These are phyloP conservation scores for Phytophthora hybrid DNA, from an alignment of 352 stramenopile species.

Conservation along the genomic window DNA sequence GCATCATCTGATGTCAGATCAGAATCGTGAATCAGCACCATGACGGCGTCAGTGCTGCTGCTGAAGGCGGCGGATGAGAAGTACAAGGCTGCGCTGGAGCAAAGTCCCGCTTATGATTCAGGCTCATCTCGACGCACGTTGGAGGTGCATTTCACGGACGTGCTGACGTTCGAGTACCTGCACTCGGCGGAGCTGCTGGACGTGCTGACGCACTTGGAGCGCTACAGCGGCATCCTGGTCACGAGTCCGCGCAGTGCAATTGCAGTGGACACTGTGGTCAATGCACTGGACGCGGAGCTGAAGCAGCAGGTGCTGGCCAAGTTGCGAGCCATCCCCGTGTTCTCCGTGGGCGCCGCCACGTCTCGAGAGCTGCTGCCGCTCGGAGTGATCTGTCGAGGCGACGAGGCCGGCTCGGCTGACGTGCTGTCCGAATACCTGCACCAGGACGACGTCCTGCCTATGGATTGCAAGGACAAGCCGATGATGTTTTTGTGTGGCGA, in stretches of 20 bases:
- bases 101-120: background rate
- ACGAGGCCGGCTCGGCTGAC: constrained; percentile 77
- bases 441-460: constrained; percentile 48
- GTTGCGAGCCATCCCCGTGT: constrained; percentile 49
- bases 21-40: constrained; percentile 3
- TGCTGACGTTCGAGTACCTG: constrained; percentile 75
- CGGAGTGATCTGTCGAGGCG: constrained; percentile 63
- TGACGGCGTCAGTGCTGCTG: constrained; percentile 50
- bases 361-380: constrained; percentile 66
- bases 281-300: constrained; percentile 32
- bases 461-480: constrained; percentile 48
- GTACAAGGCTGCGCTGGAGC: constrained; percentile 58
- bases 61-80: constrained; percentile 75
- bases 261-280: constrained; percentile 52
- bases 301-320: constrained; percentile 35
- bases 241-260: constrained; percentile 80
- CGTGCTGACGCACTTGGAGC: constrained; percentile 53
- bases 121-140: constrained; percentile 3
- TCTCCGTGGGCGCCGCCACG: constrained; percentile 76
- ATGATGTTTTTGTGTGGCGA: constrained; percentile 82
- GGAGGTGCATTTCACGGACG: constrained; percentile 62
- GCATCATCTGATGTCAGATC: constrained; percentile 4
- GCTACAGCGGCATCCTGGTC: constrained; percentile 69
- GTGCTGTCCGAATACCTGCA: constrained; percentile 59
- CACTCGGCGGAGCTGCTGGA: constrained; percentile 51